Evolutionary conservation across 2,329 filamentous ascomycete genomes (phyloP).

Genomic region (Hypoxylon sp.): DNA sequence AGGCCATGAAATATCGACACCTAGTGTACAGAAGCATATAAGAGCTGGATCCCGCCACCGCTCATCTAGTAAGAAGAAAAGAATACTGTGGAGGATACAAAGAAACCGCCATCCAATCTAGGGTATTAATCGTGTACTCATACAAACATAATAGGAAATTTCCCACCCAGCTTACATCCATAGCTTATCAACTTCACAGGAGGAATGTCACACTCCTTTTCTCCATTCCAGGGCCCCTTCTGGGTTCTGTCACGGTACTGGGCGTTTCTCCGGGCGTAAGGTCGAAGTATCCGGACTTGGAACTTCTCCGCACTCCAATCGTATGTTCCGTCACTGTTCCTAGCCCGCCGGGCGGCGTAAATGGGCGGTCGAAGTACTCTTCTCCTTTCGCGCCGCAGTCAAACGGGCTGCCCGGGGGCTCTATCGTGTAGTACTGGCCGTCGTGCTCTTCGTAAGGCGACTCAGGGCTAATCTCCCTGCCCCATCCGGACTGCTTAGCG

Average conservation of each 20-base stretch:
- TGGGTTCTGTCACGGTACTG: conserved; percentile 11
- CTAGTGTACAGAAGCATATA: not conserved
- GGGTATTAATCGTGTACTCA: conserved; percentile 12
- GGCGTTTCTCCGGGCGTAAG: conserved; percentile 10
- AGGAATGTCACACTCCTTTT: conserved; percentile 44
- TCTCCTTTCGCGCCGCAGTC: not conserved
- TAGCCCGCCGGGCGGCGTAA: conserved; percentile 12
- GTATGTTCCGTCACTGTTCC: conserved; percentile 36
- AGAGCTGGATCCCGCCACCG: not conserved
- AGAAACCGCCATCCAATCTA: not conserved
- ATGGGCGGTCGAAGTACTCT: conserved; percentile 33
- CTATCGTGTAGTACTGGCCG: conserved; percentile 35
- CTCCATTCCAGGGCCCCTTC: conserved; percentile 8
- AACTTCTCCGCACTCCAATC: conserved; percentile 17
- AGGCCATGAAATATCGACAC: not conserved
- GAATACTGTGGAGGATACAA: not conserved
- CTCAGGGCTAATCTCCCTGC: conserved; percentile 24
- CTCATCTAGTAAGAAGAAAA: not conserved
- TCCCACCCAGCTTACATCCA: not conserved
- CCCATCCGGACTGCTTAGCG: conserved; percentile 2
- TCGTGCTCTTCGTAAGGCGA: conserved; percentile 27
- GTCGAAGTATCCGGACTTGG: conserved; percentile 29
- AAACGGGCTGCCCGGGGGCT: conserved; percentile 29
- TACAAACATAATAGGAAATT: not conserved
- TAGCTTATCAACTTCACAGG: conserved; percentile 13